A percentile compares a stretch with the other conserved stretches of the same genome.
Conservation (phyloP, 306 rosid genomes). For the Begonia loranthoides region DNA sequence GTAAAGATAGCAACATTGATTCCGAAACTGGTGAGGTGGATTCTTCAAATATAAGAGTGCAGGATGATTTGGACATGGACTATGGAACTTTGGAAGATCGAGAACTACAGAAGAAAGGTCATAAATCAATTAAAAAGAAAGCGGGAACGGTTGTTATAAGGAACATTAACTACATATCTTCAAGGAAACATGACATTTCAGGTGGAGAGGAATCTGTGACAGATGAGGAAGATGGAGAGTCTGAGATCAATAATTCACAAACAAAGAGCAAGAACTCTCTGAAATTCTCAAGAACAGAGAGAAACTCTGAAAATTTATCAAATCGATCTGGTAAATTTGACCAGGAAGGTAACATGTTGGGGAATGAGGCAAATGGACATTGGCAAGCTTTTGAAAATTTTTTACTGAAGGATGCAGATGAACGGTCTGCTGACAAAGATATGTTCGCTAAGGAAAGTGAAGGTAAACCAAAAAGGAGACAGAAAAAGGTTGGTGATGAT, state of each 20-base stretch:
- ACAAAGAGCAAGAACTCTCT: slow-evolving; percentile 18
- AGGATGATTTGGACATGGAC: slow-evolving; percentile 45
- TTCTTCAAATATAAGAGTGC: slow-evolving; percentile 31
- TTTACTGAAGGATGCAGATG: slow-evolving; percentile 82
- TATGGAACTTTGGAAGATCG: slow-evolving; percentile 36
- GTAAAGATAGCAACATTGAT: slow-evolving; percentile 45
- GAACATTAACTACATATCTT: slow-evolving; percentile 77
- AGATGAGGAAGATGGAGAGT: slow-evolving; percentile 44
- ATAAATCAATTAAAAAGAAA: slow-evolving; percentile 53
- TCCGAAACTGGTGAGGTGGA: slow-evolving; percentile 47
- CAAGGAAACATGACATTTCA: slow-evolving; percentile 49
- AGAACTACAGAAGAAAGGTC: slow-evolving; percentile 41
- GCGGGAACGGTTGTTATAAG: slow-evolving; percentile 77
- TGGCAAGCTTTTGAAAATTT: slow-evolving; percentile 92
- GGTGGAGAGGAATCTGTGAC: slow-evolving; percentile 49
- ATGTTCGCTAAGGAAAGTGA: slow-evolving; percentile 43
- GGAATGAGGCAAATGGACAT: slow-evolving; percentile 48
- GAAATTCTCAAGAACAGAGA: slow-evolving; percentile 44
- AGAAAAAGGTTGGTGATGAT: slow-evolving; percentile 36
- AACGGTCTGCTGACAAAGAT: slow-evolving; percentile 44
- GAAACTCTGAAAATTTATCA: slow-evolving; percentile 21
- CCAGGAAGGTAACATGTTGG: slow-evolving; percentile 26
- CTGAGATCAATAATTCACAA: slow-evolving; percentile 14
- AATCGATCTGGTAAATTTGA: slow-evolving; percentile 29
- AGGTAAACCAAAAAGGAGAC: slow-evolving; percentile 30